These are phyloP conservation scores for Byssothecium circinans DNA, from an alignment of 2,329 filamentous ascomycete genomes.

Conservation along the genomic window DNA sequence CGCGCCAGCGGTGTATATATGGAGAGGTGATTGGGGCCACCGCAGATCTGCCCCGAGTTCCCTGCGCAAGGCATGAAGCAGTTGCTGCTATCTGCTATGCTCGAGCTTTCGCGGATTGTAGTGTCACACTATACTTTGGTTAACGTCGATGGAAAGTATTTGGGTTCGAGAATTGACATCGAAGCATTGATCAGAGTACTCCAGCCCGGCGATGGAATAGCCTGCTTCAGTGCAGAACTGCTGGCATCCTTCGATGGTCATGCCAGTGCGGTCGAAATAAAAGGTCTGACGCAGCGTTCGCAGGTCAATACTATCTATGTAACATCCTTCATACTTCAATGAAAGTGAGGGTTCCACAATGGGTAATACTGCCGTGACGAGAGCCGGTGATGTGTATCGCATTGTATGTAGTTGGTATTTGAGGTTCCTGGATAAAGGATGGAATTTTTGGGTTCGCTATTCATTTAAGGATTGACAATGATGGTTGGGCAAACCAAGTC, in stretches of 20 bases:
- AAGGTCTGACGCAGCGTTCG: background rate
- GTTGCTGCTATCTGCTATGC: background rate
- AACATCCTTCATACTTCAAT: background rate
- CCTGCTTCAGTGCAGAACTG: background rate
- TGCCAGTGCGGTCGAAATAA: background rate
- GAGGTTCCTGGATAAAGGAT: too few relatives aligned
- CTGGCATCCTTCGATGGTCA: background rate
- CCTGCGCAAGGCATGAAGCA: background rate
- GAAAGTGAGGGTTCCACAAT: too few relatives aligned
- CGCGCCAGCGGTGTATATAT: background rate
- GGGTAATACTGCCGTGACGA: too few relatives aligned
- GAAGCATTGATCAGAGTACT: background rate
- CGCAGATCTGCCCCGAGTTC: background rate
- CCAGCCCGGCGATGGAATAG: background rate
- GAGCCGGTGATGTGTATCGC: too few relatives aligned
- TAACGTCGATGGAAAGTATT: too few relatives aligned
- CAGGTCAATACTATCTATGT: background rate
- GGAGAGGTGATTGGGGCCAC: background rate
- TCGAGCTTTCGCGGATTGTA: background rate
- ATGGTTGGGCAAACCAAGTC: too few relatives aligned
- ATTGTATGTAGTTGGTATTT: too few relatives aligned
- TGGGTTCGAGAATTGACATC: background rate
- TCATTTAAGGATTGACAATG: too few relatives aligned
- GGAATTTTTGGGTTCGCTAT: too few relatives aligned
- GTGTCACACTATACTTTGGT: background rate